These are phyloP conservation scores for Trichocomaceae sp. DNA, from an alignment of 2,329 filamentous ascomycete species.

Conservation along the genomic window DNA sequence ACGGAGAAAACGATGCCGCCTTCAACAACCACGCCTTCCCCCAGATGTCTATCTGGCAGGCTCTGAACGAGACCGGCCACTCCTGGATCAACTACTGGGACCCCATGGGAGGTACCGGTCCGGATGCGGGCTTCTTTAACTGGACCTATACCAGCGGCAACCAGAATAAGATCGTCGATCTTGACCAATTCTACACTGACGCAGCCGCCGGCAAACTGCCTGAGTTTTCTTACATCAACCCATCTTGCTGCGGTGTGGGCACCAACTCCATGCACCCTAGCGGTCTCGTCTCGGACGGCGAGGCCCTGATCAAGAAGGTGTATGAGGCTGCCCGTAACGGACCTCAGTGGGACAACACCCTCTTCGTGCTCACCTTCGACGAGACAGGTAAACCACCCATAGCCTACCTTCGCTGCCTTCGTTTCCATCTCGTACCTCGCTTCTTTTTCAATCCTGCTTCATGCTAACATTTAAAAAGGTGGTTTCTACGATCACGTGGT, in stretches of 20 bases:
- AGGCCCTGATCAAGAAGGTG: conserved; percentile 41
- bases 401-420: too few relatives aligned
- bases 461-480: conserved; percentile 18
- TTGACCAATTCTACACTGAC: conserved; percentile 40
- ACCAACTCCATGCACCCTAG: conserved; percentile 45
- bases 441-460: too few relatives aligned
- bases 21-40: conserved; percentile 31
- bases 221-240: conserved; percentile 45
- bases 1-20: conserved; percentile 31
- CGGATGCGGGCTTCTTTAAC: conserved; percentile 40
- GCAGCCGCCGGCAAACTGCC: conserved; percentile 40
- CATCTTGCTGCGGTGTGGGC: conserved; percentile 27
- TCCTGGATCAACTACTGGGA: conserved; percentile 46
- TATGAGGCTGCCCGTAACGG: conserved; percentile 41
- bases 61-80: conserved; percentile 35
- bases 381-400: conserved; percentile 33
- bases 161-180: conserved; percentile 9
- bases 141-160: conserved; percentile 36
- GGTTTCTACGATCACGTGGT: conserved; percentile 45
- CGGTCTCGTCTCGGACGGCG: conserved; percentile 39
- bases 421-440: too few relatives aligned
- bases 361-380: conserved; percentile 45
- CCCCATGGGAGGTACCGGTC: conserved; percentile 37
- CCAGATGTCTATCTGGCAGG: conserved; percentile 36
- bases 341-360: conserved; percentile 43